Base-by-base conservation (phyloP, 768 basidiomycete genomes). In the Rickenella mellea region DNA sequence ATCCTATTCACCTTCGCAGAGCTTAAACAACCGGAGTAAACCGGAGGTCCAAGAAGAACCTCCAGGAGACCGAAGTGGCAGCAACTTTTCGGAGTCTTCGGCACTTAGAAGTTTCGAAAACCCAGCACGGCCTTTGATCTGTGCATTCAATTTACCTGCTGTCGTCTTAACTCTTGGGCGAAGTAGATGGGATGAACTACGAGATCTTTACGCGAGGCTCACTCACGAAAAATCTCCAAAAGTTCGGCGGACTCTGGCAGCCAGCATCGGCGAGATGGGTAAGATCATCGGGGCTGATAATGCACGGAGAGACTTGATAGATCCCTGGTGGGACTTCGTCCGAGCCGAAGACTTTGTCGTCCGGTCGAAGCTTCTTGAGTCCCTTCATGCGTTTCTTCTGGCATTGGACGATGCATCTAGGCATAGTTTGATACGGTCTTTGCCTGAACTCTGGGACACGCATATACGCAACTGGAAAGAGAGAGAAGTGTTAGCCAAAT, bases 101-200 rank as follows among this genome's bases (percentile, higher is more conserved):
- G 20, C 27, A 41, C 47, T n/a, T 19, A 46, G 26, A 32, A 30
- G 24, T 5, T 73, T 69, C 52, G 67, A 71, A 28, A 83, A 90
- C 55, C 74, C 79, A 3, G 74, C 81, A 38, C 77, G 88, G 9
- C 74, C 83, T 1, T 66, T 88, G 17, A 78, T 88, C 31, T 85
- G 83, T 56, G 86, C 86, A 5, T 91, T 89, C 63, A 90, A 96
- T 62, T 85, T 86, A 55, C 94, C 94, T 19, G 93, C 91, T 5
- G 86, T 97, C 6, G 77, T 80, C 3, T 69, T 91, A 5, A 85
- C 91, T 0, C 67, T 96, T 21, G 94, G 94, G 4, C 63, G 65
- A 10, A 60, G 63, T 1, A 73, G 86, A 33, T 98, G 94, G 94
- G 51, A 42, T 25, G 75, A 82, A 44, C 61, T 98, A 19, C 74